These are phyloP conservation scores for Nothophytophthora sp. DNA, from an alignment of 352 stramenopile genomes.

Conservation along the genomic window DNA sequence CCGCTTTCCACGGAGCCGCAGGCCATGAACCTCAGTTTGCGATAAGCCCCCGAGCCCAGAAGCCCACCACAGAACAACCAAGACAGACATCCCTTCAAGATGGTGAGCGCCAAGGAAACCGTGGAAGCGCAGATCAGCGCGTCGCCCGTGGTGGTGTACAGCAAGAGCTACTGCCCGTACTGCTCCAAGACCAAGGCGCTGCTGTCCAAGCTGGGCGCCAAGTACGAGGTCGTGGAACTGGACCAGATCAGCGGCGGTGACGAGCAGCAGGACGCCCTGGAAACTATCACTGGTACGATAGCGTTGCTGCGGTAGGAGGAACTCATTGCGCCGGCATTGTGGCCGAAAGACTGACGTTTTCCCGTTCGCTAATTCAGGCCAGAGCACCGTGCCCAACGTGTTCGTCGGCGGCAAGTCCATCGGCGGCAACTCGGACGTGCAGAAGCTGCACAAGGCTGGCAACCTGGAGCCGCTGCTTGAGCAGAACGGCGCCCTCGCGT, in stretches of 20 bases:
- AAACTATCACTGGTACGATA: conserved; percentile 70
- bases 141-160: conserved; percentile 83
- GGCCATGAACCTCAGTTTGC: conserved; percentile 6
- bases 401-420: conserved; percentile 96
- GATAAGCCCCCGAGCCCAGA: conserved; percentile 7
- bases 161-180: conserved; percentile 96
- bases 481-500: conserved; percentile 46
- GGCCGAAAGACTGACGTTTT: too few relatives aligned
- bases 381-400: conserved; percentile 96
- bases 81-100: conserved; percentile 21
- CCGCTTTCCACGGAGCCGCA: too few relatives aligned
- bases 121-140: conserved; percentile 63
- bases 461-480: conserved; percentile 91
- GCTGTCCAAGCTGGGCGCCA: conserved; percentile 50
- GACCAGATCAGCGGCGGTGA: conserved; percentile 51
- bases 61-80: too few relatives aligned
- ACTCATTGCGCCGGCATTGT: too few relatives aligned
- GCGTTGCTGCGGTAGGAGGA: too few relatives aligned
- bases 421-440: conserved; percentile 95
- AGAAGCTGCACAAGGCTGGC: conserved; percentile 83
- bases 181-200: conserved; percentile 82
- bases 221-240: conserved; percentile 66
- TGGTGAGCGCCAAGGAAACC: conserved; percentile 64
- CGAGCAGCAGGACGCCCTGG: conserved; percentile 59
- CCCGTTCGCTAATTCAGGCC: too few relatives aligned